Conservation (phyloP, 495 filamentous ascomycete genomes). For the Arthonia radiata region DNA sequence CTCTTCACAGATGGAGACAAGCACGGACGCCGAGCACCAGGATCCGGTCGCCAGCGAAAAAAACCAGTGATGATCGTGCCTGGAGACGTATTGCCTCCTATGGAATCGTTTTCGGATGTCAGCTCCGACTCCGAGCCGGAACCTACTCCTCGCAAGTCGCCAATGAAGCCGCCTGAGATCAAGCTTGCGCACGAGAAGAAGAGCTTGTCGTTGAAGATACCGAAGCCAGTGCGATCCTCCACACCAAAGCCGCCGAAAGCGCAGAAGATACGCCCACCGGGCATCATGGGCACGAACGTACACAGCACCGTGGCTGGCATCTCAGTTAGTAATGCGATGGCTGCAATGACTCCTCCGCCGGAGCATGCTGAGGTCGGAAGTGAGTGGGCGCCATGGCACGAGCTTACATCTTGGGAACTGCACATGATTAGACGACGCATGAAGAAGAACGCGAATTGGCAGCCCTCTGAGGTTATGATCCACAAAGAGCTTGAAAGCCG, state of each 20-base stretch:
- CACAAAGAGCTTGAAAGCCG: constrained; percentile 55
- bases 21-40: constrained; percentile 9
- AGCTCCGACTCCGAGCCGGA: constrained; percentile 12
- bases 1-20: constrained; percentile 21
- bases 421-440: constrained; percentile 78
- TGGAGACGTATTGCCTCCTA: constrained; percentile 18
- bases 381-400: constrained; percentile 64
- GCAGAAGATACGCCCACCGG: constrained; percentile 15
- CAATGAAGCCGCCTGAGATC: too few relatives aligned
- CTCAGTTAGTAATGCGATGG: constrained; percentile 62
- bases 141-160: constrained; percentile 14
- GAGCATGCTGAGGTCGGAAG: constrained; percentile 50
- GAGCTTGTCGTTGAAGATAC: constrained; percentile 9
- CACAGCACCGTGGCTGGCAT: constrained; percentile 32
- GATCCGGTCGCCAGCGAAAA: constrained; percentile 15
- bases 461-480: constrained; percentile 90
- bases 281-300: constrained; percentile 27
- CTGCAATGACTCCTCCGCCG: constrained; percentile 52
- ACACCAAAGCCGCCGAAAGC: constrained; percentile 3
- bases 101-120: not conserved
- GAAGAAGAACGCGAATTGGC: constrained; percentile 98
- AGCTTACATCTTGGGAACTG: constrained; percentile 77
- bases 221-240: constrained; percentile 8
- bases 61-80: constrained; percentile 21
- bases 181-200: too few relatives aligned